A percentile compares a stretch with the other conserved stretches of the same genome.
phyloP scores from a whole-genome alignment of 2,329 filamentous ascomycete genomes.

The Hypoxylon sp. region DNA sequence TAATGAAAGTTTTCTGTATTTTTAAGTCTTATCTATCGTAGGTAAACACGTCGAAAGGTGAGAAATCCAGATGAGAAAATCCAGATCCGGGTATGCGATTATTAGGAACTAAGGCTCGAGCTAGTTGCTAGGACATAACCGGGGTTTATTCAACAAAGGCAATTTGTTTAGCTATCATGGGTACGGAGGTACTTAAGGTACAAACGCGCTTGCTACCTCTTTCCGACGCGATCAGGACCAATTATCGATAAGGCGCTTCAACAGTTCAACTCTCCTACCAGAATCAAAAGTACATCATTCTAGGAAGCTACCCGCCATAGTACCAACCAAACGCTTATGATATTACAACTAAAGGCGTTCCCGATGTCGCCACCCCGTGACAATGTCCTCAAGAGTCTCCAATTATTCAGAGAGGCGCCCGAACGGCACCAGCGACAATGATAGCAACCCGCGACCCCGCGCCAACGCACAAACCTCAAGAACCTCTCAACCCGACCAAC shows the following conservation, averaged over 20 bases:
- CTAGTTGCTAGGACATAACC: too few species aligned
- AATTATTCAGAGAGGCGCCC: conserved; percentile 53
- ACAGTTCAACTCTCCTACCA: conserved; percentile 14
- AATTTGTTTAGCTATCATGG: too few species aligned
- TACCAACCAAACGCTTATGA: conserved; percentile 25
- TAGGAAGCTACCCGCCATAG: conserved; percentile 8
- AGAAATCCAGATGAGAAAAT: too few species aligned
- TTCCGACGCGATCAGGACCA: conserved; percentile 26
- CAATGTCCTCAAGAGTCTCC: conserved; percentile 51
- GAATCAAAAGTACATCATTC: conserved; percentile 4
- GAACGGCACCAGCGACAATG: conserved; percentile 50
- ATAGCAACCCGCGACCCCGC: conserved; percentile 42
- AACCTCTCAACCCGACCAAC: conserved; percentile 45
- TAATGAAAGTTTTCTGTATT: too few species aligned
- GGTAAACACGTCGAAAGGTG: too few species aligned
- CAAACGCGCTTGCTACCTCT: conserved; percentile 26
- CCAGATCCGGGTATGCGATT: too few species aligned
- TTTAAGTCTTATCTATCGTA: too few species aligned
- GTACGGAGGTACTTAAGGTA: too few species aligned
- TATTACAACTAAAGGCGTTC: conserved; percentile 24
- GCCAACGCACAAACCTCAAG: conserved; percentile 30
- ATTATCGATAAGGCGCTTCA: conserved; percentile 28
- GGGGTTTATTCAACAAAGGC: too few species aligned
- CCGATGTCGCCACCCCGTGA: conserved; percentile 42
- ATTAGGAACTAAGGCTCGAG: too few species aligned